phyloP scores from a whole-genome alignment of 768 basidiomycete genomes.

The Rhodotorula graminis region DNA sequence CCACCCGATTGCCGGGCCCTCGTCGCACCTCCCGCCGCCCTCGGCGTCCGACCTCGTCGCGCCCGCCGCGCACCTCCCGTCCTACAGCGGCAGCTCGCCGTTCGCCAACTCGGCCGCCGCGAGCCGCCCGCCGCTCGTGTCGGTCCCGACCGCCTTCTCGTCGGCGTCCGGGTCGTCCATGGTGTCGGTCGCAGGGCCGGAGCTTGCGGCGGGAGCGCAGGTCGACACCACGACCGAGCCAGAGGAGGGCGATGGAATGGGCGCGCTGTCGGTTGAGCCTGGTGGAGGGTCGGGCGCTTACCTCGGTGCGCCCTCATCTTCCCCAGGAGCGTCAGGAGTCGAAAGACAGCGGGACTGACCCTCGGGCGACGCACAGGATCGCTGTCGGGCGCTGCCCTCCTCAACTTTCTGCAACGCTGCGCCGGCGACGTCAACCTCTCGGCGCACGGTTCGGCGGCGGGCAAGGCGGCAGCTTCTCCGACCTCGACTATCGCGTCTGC shows the following conservation, averaged over 20 bases:
- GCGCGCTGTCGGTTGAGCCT: neutral
- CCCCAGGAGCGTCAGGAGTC: no score
- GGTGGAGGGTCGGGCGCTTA: neutral
- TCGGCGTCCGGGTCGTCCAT: neutral
- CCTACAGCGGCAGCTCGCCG: neutral
- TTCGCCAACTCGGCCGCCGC: neutral
- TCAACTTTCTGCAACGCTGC: slow-evolving; percentile 5
- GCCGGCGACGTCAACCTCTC: slow-evolving; percentile 6
- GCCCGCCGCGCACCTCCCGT: neutral
- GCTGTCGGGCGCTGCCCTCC: neutral
- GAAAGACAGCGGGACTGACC: neutral
- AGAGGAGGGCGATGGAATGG: neutral
- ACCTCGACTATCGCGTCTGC: neutral
- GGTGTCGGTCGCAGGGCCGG: neutral
- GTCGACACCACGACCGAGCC: neutral
- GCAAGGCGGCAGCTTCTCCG: neutral
- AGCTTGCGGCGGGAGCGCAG: neutral
- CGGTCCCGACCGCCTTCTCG: neutral
- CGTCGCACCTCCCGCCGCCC: neutral
- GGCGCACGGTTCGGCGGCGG: neutral
- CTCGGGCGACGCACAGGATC: neutral
- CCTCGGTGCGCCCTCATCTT: neutral
- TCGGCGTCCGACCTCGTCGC: neutral
- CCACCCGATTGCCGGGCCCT: no score
- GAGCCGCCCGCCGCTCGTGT: neutral